Percentiles rank a stretch among this genome's conserved stretches.
Conservation (phyloP, 345 rosid species). For the Trapa incisa region DNA sequence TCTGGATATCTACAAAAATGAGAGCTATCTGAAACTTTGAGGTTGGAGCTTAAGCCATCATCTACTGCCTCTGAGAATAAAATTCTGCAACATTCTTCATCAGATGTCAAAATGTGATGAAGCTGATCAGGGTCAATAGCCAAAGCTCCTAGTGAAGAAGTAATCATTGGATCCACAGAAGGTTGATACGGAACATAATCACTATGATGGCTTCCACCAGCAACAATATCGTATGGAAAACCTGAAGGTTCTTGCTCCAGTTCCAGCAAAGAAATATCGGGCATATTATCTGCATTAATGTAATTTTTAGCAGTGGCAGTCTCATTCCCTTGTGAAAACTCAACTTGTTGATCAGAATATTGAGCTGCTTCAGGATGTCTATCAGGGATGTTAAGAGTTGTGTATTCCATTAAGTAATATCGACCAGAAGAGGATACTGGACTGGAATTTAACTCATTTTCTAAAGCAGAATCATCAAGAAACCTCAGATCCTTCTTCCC, state of each 20-base stretch:
- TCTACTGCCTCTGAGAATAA: constrained; percentile 52
- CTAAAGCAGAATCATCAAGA: constrained; percentile 31
- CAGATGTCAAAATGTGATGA: constrained; percentile 55
- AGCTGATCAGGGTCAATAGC: constrained; percentile 23
- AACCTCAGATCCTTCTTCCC: constrained; percentile 34
- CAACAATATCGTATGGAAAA: constrained; percentile 26
- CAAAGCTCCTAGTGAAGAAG: constrained; percentile 32
- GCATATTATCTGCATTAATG: constrained; percentile 35
- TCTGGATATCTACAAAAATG: constrained; percentile 25
- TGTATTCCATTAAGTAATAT: constrained; percentile 39
- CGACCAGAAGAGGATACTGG: constrained; percentile 51
- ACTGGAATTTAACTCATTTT: constrained; percentile 44
- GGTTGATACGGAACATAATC: constrained; percentile 30
- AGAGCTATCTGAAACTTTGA: constrained; percentile 25
- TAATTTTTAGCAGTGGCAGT: constrained; percentile 29
- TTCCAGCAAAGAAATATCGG: constrained; percentile 37
- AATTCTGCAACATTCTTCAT: constrained; percentile 78
- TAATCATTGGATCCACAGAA: constrained; percentile 27
- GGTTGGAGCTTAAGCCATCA: constrained; percentile 29
- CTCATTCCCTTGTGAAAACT: constrained; percentile 25
- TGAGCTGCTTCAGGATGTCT: constrained; percentile 41
- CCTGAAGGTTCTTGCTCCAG: constrained; percentile 34
- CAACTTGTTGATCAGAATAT: constrained; percentile 29
- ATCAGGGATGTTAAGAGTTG: constrained; percentile 38
- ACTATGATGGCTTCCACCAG: constrained; percentile 32